Evolutionary conservation across 2,329 filamentous ascomycete species (phyloP), one percentile per base, ranked within the genome.

Genomic region (Penicillium sp.): DNA sequence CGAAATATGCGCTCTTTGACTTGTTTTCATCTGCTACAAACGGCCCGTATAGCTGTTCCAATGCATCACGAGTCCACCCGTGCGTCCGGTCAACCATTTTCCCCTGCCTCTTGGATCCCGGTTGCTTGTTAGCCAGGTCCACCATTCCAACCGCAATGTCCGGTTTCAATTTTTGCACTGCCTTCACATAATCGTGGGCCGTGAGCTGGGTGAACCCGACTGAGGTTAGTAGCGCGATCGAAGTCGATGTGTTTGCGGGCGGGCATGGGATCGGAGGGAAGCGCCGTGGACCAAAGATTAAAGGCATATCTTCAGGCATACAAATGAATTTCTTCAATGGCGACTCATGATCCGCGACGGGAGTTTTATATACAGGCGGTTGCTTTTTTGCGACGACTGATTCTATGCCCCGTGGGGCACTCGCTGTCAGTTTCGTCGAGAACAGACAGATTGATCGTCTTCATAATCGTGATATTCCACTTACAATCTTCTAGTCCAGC

Each of bases 401-500:
- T 64, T 62, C 66, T 71, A 67, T 71, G 72, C 70, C 70, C 62
- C 56, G 41, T 45, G 53, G 63, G 60, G 64, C 65, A 63, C 65
- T 42, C 26, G 40, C 43, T 61, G 63, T 74, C 61, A 74, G 71
- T 51, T 49, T 54, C 19, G 11, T 32, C 35, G 60, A 35, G 13
- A 2, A 3, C n/a, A 46, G 7, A 30, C 10, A 18, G 16, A 26
- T 6, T 1, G 2, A 16, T 18, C 9, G n/a, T 16, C 10, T 4
- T 4, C 9, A 4, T 35, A 10, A 9, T 23, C 14, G 8, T 13
- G 18, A 9, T 7, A 13, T 39, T 18, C 7, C 14, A 73, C 89
- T 74, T 80, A 97, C 94, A 97, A 73, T 99, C 94, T 79, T 99
- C 94, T 27, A 97, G 77, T 0, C 88, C 90, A 66, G 94, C 78